Percentiles rank a stretch among this genome's conserved stretches.
Conservation (phyloP, 1,284 basidiomycete genomes). For the Wallemia hederae region DNA sequence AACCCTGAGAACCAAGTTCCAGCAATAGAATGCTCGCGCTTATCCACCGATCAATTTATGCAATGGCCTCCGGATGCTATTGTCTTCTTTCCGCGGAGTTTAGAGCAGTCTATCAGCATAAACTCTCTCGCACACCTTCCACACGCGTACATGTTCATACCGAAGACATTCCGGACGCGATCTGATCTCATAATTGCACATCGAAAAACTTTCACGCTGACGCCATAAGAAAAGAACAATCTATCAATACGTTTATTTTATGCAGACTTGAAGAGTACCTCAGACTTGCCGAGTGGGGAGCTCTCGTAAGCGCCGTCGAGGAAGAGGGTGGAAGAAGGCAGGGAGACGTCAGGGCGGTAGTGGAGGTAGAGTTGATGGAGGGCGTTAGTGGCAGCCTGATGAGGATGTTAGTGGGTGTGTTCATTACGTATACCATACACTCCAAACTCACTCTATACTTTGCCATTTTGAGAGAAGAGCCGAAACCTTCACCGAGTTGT, state of each 20-base stretch:
- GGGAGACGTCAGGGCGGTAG: not conserved
- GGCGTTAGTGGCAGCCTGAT: slow-evolving; percentile 53
- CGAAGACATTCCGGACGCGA: too few species aligned
- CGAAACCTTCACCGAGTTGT: slow-evolving; percentile 82
- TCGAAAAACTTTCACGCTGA: too few species aligned
- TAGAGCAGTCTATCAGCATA: too few species aligned
- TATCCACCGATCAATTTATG: too few species aligned
- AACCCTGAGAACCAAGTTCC: too few species aligned
- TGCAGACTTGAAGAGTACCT: not conserved
- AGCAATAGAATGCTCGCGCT: too few species aligned
- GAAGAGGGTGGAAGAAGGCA: not conserved
- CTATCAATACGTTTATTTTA: not conserved
- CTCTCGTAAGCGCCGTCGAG: not conserved
- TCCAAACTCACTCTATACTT: slow-evolving; percentile 45
- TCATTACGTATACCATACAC: not conserved
- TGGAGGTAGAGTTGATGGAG: slow-evolving; percentile 43
- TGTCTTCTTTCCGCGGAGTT: too few species aligned
- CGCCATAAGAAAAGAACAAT: not conserved
- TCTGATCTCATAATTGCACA: too few species aligned
- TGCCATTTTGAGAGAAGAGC: slow-evolving; percentile 76
- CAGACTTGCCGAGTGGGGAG: not conserved
- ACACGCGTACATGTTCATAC: too few species aligned
- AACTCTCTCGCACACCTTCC: too few species aligned
- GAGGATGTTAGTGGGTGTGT: slow-evolving; percentile 1
- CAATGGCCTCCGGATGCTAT: too few species aligned